A percentile compares a stretch with the other conserved stretches of the same genome.
phyloP scores from a whole-genome alignment of 371 early-diverging fungal species.

The Mortierella sp. region DNA sequence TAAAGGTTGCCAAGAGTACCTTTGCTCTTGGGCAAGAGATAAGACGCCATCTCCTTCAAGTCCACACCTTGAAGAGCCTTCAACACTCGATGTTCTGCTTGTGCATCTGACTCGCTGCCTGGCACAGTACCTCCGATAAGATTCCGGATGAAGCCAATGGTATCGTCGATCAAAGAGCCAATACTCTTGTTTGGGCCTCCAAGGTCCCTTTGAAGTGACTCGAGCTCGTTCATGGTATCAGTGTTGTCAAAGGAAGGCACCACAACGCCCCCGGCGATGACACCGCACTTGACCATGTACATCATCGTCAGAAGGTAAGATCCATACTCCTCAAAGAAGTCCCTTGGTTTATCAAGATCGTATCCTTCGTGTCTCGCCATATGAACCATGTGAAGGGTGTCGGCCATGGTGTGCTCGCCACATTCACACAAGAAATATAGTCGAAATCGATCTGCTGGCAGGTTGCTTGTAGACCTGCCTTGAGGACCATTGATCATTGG shows the following conservation, averaged over 20 bases:
- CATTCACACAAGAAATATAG: conserved; percentile 41
- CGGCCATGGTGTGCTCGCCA: conserved; percentile 14
- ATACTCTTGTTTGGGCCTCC: background rate
- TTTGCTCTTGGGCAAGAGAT: background rate
- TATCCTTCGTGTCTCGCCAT: conserved; percentile 33
- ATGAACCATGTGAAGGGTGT: conserved; percentile 18
- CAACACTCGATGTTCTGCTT: background rate
- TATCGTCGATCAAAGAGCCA: background rate
- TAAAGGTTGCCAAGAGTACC: conserved; percentile 23
- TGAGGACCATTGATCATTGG: background rate
- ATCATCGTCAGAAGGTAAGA: conserved; percentile 24
- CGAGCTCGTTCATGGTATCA: conserved; percentile 12
- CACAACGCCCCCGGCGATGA: conserved; percentile 10
- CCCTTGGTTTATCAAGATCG: conserved; percentile 21
- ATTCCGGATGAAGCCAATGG: background rate
- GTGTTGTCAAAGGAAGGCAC: conserved; percentile 11
- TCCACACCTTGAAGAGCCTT: conserved; percentile 11
- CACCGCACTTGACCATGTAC: conserved; percentile 29
- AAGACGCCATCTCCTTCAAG: conserved; percentile 8
- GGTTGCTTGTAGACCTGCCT: background rate
- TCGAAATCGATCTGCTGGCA: conserved; percentile 18
- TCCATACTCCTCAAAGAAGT: conserved; percentile 34
- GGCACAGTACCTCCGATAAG: no score
- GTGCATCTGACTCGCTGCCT: background rate
- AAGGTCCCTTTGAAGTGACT: background rate